phyloP scores from a whole-genome alignment of 192 early-diverging fungal genomes.

The Gamsiella multidivaricata region DNA sequence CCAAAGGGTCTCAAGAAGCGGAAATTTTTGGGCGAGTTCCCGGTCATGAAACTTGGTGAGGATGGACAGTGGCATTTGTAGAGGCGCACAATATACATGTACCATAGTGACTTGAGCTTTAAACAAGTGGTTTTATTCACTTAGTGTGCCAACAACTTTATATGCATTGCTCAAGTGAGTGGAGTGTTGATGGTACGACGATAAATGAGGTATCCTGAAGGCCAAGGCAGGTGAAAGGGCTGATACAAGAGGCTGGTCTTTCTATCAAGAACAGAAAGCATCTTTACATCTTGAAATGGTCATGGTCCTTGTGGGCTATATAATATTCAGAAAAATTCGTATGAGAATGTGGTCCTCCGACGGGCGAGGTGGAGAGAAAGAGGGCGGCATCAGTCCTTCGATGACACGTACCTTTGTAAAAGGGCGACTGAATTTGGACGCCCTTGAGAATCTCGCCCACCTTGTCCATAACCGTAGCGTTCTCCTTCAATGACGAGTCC shows the following conservation, averaged over 20 bases:
- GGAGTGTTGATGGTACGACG: neutral
- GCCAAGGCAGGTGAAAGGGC: neutral
- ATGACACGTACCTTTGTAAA: constrained; percentile 57
- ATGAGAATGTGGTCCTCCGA: too few relatives aligned
- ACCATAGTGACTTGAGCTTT: too few relatives aligned
- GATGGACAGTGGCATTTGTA: constrained; percentile 23
- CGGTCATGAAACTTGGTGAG: constrained; percentile 24
- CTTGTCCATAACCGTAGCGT: constrained; percentile 55
- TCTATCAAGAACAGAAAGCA: neutral
- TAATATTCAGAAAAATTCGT: too few relatives aligned
- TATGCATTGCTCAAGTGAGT: neutral
- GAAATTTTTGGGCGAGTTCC: constrained; percentile 66
- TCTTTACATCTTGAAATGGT: constrained; percentile 48
- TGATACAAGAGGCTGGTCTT: neutral
- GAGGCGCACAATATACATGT: neutral
- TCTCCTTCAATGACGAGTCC: constrained; percentile 47
- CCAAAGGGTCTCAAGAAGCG: constrained; percentile 70
- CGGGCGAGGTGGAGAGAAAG: too few relatives aligned
- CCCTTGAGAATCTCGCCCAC: constrained; percentile 42
- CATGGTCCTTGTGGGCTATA: constrained; percentile 56
- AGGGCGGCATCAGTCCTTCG: neutral
- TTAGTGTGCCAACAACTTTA: constrained; percentile 2
- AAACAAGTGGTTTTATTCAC: neutral
- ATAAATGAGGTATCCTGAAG: too few relatives aligned
- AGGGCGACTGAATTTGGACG: constrained; percentile 56